Percentiles rank a stretch among this genome's conserved stretches.
Evolutionary conservation across 345 rosid genomes (phyloP).

Genomic region (Camelina laxa): DNA sequence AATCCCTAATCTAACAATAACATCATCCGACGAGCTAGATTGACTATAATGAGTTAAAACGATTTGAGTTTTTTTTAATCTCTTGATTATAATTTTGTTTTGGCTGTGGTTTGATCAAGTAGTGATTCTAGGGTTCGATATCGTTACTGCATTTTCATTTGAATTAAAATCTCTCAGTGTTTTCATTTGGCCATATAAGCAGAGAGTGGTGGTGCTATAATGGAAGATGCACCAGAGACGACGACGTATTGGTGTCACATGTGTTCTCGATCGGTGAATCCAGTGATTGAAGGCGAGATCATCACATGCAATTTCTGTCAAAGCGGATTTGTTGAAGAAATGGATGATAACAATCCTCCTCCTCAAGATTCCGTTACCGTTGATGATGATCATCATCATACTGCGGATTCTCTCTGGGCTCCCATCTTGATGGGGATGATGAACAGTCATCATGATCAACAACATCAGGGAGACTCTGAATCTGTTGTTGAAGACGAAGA

Average conservation of each 20-base stretch:
- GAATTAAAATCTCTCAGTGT: background rate
- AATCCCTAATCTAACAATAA: background rate
- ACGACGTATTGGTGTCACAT: constrained; percentile 50
- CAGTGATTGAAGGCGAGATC: constrained; percentile 45
- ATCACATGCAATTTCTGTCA: constrained; percentile 64
- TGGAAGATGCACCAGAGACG: constrained; percentile 40
- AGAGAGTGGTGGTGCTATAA: constrained; percentile 25
- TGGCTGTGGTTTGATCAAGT: constrained; percentile 22
- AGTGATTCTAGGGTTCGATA: background rate
- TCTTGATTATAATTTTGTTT: background rate
- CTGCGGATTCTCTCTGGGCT: constrained; percentile 62
- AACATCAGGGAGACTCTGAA: constrained; percentile 45
- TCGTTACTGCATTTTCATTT: constrained; percentile 4
- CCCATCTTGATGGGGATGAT: constrained; percentile 82
- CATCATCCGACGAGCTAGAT: background rate
- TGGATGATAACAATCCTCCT: constrained; percentile 31
- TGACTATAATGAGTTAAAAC: background rate
- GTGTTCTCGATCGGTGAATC: constrained; percentile 59
- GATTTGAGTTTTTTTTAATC: background rate
- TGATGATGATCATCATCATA: background rate
- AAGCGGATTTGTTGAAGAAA: constrained; percentile 63
- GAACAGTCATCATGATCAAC: constrained; percentile 56
- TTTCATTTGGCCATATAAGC: background rate
- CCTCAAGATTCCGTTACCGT: constrained; percentile 45
- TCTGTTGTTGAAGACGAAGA: constrained; percentile 31